A percentile compares a stretch with the other conserved stretches of the same genome.
phyloP scores from a whole-genome alignment of 805 yeast species.

The Wickerhamiella qilinensis region DNA sequence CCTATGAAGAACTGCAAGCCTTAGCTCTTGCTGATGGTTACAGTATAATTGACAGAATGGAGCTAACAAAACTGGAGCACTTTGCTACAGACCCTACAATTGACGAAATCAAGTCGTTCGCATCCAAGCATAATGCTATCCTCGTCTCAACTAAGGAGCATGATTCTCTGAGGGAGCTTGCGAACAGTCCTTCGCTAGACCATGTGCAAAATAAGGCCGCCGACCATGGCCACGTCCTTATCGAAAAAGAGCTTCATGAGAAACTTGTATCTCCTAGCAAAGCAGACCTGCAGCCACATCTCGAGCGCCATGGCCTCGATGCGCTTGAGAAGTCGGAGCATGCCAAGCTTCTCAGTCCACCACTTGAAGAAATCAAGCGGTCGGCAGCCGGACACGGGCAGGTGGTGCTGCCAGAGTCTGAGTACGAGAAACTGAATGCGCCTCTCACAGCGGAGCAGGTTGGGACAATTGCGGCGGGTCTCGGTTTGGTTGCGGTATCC shows the following conservation, averaged over 20 bases:
- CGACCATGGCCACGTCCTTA: background rate
- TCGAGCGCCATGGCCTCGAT: background rate
- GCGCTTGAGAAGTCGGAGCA: background rate
- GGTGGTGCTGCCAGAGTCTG: slow-evolving; percentile 12
- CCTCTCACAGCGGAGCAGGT: slow-evolving; percentile 4
- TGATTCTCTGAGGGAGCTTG: slow-evolving; percentile 3
- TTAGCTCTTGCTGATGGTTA: slow-evolving; percentile 3
- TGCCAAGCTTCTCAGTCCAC: slow-evolving; percentile 14
- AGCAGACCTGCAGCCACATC: background rate
- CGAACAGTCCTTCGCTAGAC: background rate
- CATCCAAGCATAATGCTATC: slow-evolving; percentile 3
- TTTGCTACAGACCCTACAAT: background rate
- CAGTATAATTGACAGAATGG: slow-evolving; percentile 5
- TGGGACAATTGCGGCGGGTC: slow-evolving; percentile 7
- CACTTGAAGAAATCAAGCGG: slow-evolving; percentile 19
- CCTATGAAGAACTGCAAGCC: slow-evolving; percentile 3
- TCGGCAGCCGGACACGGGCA: slow-evolving; percentile 13
- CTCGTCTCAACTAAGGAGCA: slow-evolving; percentile 12
- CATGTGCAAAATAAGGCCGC: background rate
- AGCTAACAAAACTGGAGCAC: slow-evolving; percentile 2
- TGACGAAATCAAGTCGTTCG: slow-evolving; percentile 2
- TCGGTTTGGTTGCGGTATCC: slow-evolving; percentile 1
- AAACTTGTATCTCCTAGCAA: background rate
- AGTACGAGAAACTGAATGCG: slow-evolving; percentile 13
- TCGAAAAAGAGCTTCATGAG: background rate